A percentile compares a stretch with the other conserved stretches of the same genome.
phyloP scores from a whole-genome alignment of 2,329 filamentous ascomycete genomes.

The Xylaria sp. region DNA sequence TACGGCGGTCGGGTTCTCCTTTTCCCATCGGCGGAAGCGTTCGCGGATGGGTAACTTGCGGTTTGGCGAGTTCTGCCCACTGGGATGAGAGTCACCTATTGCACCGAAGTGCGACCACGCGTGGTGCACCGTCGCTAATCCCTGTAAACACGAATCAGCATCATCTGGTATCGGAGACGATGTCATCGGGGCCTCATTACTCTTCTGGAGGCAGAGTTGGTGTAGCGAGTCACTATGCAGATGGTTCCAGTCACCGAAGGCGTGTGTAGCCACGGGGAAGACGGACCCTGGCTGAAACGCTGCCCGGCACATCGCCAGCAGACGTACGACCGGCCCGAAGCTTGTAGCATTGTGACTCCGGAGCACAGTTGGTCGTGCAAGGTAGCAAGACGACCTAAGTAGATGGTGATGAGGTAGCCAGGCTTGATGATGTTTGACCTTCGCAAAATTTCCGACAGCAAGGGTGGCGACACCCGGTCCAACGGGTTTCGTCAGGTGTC shows the following conservation, averaged over 20 bases:
- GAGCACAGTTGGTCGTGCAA: background rate
- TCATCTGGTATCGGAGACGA: background rate
- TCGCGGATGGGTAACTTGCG: constrained; percentile 52
- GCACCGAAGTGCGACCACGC: constrained; percentile 12
- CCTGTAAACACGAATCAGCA: constrained; percentile 38
- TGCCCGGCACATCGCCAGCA: constrained; percentile 49
- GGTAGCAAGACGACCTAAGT: background rate
- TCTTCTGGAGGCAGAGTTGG: constrained; percentile 38
- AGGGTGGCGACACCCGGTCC: constrained; percentile 4
- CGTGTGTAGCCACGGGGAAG: constrained; percentile 27
- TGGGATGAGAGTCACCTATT: constrained; percentile 10
- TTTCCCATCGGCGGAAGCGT: constrained; percentile 56
- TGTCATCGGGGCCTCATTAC: constrained; percentile 37
- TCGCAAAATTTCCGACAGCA: constrained; percentile 27
- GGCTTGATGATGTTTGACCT: constrained; percentile 8
- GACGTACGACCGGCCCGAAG: constrained; percentile 46
- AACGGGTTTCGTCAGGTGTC: constrained; percentile 7
- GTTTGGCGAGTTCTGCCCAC: constrained; percentile 7
- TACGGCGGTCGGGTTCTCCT: constrained; percentile 49
- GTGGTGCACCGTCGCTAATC: constrained; percentile 47
- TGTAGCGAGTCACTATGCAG: constrained; percentile 18
- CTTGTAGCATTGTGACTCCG: constrained; percentile 44
- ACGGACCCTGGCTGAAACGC: constrained; percentile 29
- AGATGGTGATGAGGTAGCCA: background rate
- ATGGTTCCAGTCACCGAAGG: constrained; percentile 30